Conservation (phyloP, 31 red algal genomes). For the Bonnemaisonia californica region DNA sequence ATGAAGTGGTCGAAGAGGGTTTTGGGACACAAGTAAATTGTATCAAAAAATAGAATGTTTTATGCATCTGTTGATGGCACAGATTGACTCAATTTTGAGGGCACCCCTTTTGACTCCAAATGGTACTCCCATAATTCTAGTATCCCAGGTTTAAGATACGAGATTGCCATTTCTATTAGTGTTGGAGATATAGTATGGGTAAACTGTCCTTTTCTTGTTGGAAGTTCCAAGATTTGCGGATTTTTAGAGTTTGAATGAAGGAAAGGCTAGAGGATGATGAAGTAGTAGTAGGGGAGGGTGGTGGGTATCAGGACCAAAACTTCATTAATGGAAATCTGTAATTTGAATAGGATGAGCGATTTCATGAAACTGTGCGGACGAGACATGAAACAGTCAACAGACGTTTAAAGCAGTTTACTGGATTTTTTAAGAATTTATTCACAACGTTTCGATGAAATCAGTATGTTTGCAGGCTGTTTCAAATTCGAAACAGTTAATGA, state of each 20-base stretch:
- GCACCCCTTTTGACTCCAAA: conserved; percentile 5
- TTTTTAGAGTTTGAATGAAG: conserved; percentile 18
- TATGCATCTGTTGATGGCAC: conserved; percentile 30
- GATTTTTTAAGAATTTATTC: neutral
- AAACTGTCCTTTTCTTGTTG: conserved; percentile 11
- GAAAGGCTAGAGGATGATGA: neutral
- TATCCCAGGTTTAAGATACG: conserved; percentile 10
- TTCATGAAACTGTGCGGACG: neutral
- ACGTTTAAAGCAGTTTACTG: neutral
- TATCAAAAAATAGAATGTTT: too few species aligned
- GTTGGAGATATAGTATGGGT: conserved; percentile 34
- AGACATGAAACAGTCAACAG: conserved; percentile 24
- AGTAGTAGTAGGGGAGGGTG: neutral
- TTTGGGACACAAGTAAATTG: too few species aligned
- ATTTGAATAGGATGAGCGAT: neutral
- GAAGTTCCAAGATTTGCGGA: conserved; percentile 6
- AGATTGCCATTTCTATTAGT: conserved; percentile 24
- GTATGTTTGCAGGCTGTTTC: too few species aligned
- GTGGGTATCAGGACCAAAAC: neutral
- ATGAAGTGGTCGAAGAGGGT: too few species aligned
- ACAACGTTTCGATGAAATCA: too few species aligned
- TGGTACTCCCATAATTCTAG: conserved; percentile 45
- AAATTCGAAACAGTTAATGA: too few species aligned
- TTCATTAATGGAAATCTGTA: neutral
- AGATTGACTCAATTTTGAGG: conserved; percentile 23